These are phyloP conservation scores for Zizania latifolia DNA, from an alignment of 176 grass and related monocot genomes.

Conservation along the genomic window DNA sequence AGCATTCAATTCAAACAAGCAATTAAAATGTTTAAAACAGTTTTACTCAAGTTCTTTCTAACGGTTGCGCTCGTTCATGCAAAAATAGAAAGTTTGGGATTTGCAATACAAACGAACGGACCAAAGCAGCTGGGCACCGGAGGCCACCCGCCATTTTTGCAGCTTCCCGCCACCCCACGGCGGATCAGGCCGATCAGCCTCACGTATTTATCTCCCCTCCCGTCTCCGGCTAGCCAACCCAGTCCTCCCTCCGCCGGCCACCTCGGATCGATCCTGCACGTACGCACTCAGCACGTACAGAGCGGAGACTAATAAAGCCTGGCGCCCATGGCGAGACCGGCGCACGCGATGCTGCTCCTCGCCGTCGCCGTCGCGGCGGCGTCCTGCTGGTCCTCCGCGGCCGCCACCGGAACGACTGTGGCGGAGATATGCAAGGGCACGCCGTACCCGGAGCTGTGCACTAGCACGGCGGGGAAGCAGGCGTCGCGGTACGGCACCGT, in stretches of 20 bases:
- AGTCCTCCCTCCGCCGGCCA: not conserved
- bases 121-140: not conserved
- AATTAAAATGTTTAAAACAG: not conserved
- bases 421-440: constrained; percentile 23
- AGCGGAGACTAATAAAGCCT: not conserved
- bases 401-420: not conserved
- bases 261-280: not conserved
- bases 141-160: constrained; percentile 23
- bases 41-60: not conserved
- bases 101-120: not conserved
- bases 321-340: constrained; percentile 23
- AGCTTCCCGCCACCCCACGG: not conserved
- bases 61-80: not conserved
- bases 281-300: not conserved
- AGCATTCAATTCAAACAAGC: not conserved
- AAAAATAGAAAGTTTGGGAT: constrained; percentile 9
- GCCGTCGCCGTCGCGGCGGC: not conserved
- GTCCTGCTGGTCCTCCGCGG: not conserved
- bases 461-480: not conserved
- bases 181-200: not conserved
- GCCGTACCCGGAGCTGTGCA: constrained; percentile 27
- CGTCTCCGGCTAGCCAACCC: not conserved
- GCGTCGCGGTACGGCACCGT: not conserved
- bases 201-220: constrained; percentile 18
- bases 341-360: constrained; percentile 18